Conservation (phyloP, 768 basidiomycete genomes). For the Podaxis carcinomalis region DNA sequence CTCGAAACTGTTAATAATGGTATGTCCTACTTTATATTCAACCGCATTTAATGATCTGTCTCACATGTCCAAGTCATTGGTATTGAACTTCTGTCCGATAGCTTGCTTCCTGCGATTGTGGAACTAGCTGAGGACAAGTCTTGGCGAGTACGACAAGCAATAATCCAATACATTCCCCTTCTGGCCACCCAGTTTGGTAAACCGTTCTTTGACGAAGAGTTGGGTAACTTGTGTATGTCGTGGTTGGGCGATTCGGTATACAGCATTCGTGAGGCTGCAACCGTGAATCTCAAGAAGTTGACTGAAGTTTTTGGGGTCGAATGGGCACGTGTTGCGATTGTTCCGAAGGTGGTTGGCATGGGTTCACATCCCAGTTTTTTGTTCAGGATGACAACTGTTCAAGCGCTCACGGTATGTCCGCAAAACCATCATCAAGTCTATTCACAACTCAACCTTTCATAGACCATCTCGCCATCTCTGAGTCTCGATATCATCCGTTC, state of each 20-base stretch:
- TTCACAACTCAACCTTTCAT: slow-evolving; percentile 9
- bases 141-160: slow-evolving; percentile 98
- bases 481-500: slow-evolving; percentile 78
- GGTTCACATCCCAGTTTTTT: slow-evolving; percentile 95
- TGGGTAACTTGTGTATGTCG: slow-evolving; percentile 96
- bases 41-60: slow-evolving; percentile 14
- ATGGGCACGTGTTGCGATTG: slow-evolving; percentile 91
- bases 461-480: slow-evolving; percentile 95
- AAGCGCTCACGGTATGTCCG: slow-evolving; percentile 86
- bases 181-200: slow-evolving; percentile 97
- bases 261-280: slow-evolving; percentile 98
- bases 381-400: slow-evolving; percentile 97
- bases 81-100: slow-evolving; percentile 90
- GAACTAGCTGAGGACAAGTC: slow-evolving; percentile 99
- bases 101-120: slow-evolving; percentile 94
- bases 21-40: slow-evolving; percentile 30
- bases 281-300: slow-evolving; percentile 91
- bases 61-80: slow-evolving; percentile 74
- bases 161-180: slow-evolving; percentile 99
- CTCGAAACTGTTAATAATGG: slow-evolving; percentile 93
- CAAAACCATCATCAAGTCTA: slow-evolving; percentile 8
- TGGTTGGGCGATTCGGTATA: slow-evolving; percentile 99
- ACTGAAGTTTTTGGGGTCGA: slow-evolving; percentile 99
- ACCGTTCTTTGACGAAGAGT: slow-evolving; percentile 95
- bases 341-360: slow-evolving; percentile 97